Evolutionary conservation across 495 filamentous ascomycete species (phyloP).

Genomic region (Neurospora sp.): DNA sequence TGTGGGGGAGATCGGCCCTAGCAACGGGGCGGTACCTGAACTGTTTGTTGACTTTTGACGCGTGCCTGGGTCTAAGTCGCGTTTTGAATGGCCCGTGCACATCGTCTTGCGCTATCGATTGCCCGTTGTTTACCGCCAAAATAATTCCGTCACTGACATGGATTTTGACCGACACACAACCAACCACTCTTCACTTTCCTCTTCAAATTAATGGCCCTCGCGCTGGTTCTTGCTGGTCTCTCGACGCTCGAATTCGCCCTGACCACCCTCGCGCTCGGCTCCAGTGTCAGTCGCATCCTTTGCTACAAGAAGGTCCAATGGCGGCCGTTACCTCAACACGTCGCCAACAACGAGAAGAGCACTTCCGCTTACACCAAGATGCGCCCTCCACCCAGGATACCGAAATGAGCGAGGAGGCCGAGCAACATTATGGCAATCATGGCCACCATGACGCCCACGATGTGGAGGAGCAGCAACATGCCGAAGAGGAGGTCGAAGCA

Average conservation of each 20-base stretch:
- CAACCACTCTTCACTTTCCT: neutral
- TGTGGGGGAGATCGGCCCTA: neutral
- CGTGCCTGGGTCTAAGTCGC: neutral
- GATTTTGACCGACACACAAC: neutral
- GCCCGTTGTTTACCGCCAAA: neutral
- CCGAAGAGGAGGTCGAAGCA: constrained; percentile 25
- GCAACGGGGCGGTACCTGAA: neutral
- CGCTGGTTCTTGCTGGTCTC: neutral
- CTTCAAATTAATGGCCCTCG: neutral
- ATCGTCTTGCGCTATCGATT: neutral
- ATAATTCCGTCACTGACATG: neutral
- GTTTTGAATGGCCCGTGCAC: neutral
- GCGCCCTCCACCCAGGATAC: constrained; percentile 25
- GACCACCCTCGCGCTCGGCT: neutral
- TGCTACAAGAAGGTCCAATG: constrained; percentile 7
- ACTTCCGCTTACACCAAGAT: constrained; percentile 34
- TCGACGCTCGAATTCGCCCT: neutral
- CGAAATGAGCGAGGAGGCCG: constrained; percentile 24
- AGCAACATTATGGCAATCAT: neutral
- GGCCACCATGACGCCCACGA: constrained; percentile 2
- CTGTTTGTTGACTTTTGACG: neutral
- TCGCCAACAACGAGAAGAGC: constrained; percentile 15
- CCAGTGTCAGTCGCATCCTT: neutral
- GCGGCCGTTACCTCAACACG: constrained; percentile 9
- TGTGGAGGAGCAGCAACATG: constrained; percentile 19